These are phyloP conservation scores for Ashbya aceris DNA, from an alignment of 1,139 yeast species.

Conservation along the genomic window DNA sequence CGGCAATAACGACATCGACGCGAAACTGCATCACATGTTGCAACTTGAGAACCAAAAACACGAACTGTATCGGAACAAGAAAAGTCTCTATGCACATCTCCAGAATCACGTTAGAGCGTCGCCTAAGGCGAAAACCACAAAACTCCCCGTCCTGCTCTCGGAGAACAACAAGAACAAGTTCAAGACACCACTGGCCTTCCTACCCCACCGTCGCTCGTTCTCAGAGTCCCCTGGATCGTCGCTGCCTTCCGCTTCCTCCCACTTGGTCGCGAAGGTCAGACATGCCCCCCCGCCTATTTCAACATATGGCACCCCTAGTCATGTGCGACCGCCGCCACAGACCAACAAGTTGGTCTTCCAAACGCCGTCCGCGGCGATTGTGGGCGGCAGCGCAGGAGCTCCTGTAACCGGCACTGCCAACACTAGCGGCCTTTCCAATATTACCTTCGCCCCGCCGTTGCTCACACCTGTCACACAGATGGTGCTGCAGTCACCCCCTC, in stretches of 20 bases:
- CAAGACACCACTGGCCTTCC: slow-evolving; percentile 24
- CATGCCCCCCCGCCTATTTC: slow-evolving; percentile 2
- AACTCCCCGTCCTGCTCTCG: slow-evolving; percentile 27
- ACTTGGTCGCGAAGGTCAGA: slow-evolving; percentile 18
- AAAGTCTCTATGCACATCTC: slow-evolving; percentile 25
- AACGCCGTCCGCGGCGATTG: slow-evolving; percentile 4
- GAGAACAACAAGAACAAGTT: slow-evolving; percentile 19
- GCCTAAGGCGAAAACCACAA: slow-evolving; percentile 20
- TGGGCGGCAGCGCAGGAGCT: slow-evolving; percentile 1
- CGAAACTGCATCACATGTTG: slow-evolving; percentile 21
- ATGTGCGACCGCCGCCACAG: slow-evolving; percentile 1
- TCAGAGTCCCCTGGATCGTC: slow-evolving; percentile 6
- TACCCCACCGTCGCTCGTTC: slow-evolving; percentile 1
- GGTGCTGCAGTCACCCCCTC: slow-evolving; percentile 2
- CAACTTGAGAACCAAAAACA: slow-evolving; percentile 18
- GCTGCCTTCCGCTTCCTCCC: slow-evolving; percentile 23
- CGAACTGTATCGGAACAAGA: slow-evolving; percentile 13
- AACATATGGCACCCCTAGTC: slow-evolving; percentile 8
- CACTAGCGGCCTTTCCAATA: slow-evolving; percentile 10
- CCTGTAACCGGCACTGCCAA: slow-evolving; percentile 6
- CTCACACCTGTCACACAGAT: slow-evolving; percentile 4
- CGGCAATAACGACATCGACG: slow-evolving; percentile 19
- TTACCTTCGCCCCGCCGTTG: slow-evolving; percentile 8
- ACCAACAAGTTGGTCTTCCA: neutral
- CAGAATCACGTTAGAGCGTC: slow-evolving; percentile 26